A percentile compares a stretch with the other conserved stretches of the same genome.
Evolutionary conservation across 345 rosid species (phyloP).

Genomic region (Limnanthes douglasii): DNA sequence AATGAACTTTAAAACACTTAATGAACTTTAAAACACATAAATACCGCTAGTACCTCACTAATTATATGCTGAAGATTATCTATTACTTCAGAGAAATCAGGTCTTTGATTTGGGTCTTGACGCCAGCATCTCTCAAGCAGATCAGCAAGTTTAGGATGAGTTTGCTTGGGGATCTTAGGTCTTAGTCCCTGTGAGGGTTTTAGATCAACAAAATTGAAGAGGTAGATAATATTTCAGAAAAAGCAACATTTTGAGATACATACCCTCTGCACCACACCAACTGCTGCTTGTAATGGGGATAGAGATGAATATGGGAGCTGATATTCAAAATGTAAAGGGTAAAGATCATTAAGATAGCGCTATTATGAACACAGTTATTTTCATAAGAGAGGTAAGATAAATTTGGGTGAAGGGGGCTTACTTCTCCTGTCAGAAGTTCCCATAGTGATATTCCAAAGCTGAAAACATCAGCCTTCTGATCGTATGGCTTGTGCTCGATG

Average conservation of each 20-base stretch:
- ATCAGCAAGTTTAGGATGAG: conserved; percentile 58
- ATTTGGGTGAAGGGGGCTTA: conserved; percentile 11
- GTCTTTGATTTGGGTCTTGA: conserved; percentile 68
- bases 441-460: conserved; percentile 79
- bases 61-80: conserved; percentile 45
- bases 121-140: conserved; percentile 88
- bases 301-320: conserved; percentile 71
- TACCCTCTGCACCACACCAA: conserved; percentile 92
- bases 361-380: not conserved
- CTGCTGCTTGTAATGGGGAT: conserved; percentile 90
- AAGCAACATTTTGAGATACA: not conserved
- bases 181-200: conserved; percentile 35
- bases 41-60: conserved; percentile 35
- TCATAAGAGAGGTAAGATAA: not conserved
- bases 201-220: not conserved
- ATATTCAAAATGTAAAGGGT: conserved; percentile 2
- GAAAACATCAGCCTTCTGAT: conserved; percentile 85
- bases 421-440: conserved; percentile 96
- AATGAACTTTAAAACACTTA: too few species aligned
- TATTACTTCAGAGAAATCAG: conserved; percentile 63
- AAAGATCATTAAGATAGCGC: not conserved
- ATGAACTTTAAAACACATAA: not conserved
- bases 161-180: conserved; percentile 65
- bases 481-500: conserved; percentile 83
- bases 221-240: not conserved